These are phyloP conservation scores for Chionographis japonica DNA, from an alignment of 106 monocot species.

Conservation along the genomic window DNA sequence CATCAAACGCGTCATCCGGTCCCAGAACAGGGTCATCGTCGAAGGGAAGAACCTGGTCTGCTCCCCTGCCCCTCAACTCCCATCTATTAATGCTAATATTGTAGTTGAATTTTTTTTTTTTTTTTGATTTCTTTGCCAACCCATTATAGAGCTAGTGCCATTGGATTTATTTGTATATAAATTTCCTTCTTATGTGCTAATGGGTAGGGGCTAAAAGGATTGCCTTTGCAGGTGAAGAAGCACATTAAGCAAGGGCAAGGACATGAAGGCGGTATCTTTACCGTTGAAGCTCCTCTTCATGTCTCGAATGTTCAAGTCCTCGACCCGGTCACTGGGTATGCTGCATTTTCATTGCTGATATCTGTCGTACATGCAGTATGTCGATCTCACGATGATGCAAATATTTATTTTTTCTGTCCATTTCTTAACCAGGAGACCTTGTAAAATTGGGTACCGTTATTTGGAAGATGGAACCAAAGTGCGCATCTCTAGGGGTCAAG, in stretches of 20 bases:
- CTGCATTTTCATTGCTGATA: neutral
- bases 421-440: slow-evolving; percentile 61
- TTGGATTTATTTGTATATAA: neutral
- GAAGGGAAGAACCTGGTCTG: slow-evolving; percentile 89
- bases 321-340: slow-evolving; percentile 89
- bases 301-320: slow-evolving; percentile 95
- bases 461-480: slow-evolving; percentile 91
- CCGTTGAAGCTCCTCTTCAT: slow-evolving; percentile 92
- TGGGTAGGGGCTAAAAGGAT: neutral
- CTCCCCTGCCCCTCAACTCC: neutral
- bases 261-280: slow-evolving; percentile 85
- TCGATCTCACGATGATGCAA: neutral
- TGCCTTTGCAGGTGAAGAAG: slow-evolving; percentile 71
- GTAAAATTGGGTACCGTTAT: slow-evolving; percentile 76
- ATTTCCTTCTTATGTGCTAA: too few species aligned
- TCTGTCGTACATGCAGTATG: neutral
- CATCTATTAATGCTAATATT: too few species aligned
- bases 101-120: neutral
- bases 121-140: neutral
- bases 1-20: slow-evolving; percentile 82
- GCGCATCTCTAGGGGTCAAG: slow-evolving; percentile 73
- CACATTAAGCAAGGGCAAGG: slow-evolving; percentile 97
- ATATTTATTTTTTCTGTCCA: neutral
- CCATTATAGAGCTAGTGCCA: too few species aligned
- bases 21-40: slow-evolving; percentile 95